These are phyloP conservation scores for Aspergillus sp. DNA, from an alignment of 2,329 filamentous ascomycete species.

Conservation along the genomic window DNA sequence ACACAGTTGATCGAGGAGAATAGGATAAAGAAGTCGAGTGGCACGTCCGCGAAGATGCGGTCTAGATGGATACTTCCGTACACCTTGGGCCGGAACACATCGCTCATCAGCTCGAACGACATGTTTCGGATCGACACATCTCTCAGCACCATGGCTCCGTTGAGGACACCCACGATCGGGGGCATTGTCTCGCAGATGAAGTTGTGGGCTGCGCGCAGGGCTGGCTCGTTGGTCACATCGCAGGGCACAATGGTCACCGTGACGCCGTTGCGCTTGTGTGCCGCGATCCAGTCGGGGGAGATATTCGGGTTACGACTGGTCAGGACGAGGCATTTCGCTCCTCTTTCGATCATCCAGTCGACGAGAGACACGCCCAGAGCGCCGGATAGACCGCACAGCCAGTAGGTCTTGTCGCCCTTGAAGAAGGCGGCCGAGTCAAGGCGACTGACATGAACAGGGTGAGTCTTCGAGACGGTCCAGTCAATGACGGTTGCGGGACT, in stretches of 20 bases:
- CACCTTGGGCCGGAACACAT: not conserved
- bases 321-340: not conserved
- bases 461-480: not conserved
- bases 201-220: not conserved
- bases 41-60: not conserved
- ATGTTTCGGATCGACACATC: not conserved
- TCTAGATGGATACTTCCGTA: not conserved
- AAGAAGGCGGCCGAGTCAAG: not conserved
- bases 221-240: not conserved
- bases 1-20: not conserved
- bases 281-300: not conserved
- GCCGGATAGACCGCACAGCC: not conserved
- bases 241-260: not conserved
- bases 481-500: not conserved
- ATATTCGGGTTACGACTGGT: not conserved
- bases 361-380: not conserved
- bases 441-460: not conserved
- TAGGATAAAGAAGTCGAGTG: not conserved
- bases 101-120: not conserved
- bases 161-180: not conserved
- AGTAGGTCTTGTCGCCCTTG: not conserved
- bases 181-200: not conserved
- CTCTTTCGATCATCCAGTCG: not conserved
- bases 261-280: not conserved
- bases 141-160: not conserved